These are phyloP conservation scores for Zarea fungicola DNA, from an alignment of 2,329 filamentous ascomycete species.

Conservation along the genomic window DNA sequence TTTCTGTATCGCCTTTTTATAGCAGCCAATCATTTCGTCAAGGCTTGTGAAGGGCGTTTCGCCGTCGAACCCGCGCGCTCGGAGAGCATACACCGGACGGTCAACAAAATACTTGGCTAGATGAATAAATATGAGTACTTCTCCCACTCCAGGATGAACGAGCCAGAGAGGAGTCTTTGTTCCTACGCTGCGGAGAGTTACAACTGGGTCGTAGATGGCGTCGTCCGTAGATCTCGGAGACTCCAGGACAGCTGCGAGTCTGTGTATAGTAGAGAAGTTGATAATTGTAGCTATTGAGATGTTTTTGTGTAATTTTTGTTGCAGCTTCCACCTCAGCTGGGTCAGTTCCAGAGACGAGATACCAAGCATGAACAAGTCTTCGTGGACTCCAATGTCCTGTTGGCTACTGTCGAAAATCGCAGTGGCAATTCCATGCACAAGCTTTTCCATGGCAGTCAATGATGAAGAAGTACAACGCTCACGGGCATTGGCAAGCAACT, in stretches of 20 bases:
- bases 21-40: constrained; percentile 34
- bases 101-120: constrained; percentile 33
- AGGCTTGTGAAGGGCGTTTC: constrained; percentile 34
- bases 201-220: constrained; percentile 28
- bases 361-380: no score
- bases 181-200: constrained; percentile 27
- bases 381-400: no score
- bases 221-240: not conserved
- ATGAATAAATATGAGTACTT: constrained; percentile 35
- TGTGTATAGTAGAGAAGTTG: no score
- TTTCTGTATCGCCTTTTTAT: constrained; percentile 33
- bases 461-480: no score
- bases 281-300: no score
- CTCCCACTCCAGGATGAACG: constrained; percentile 38
- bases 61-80: constrained; percentile 36
- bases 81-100: constrained; percentile 42
- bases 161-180: constrained; percentile 34
- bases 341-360: no score
- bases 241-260: not conserved
- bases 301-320: no score
- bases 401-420: no score
- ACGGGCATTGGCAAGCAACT: not conserved
- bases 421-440: no score
- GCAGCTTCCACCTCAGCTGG: no score
- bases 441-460: no score